Percentiles rank a stretch among this genome's conserved stretches.
Conservation (phyloP, 331 rosid species). For the Pyrus hybrid region DNA sequence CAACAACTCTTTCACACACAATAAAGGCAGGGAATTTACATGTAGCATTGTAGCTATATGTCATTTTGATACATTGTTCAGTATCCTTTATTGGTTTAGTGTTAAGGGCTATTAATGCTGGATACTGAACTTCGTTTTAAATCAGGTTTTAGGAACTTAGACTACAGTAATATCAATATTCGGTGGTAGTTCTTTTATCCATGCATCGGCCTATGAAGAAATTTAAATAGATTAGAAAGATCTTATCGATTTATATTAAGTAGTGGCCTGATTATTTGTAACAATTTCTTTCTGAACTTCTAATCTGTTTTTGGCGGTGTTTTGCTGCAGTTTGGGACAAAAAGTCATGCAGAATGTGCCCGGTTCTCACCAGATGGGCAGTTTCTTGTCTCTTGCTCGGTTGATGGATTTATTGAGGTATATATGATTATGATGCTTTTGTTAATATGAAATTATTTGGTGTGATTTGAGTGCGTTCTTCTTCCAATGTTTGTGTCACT, state of each 20-base stretch:
- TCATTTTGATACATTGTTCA: background rate
- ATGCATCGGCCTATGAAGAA: background rate
- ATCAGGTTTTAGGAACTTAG: background rate
- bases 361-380: slow-evolving; percentile 98
- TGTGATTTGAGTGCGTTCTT: background rate
- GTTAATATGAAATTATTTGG: background rate
- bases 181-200: background rate
- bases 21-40: slow-evolving; percentile 55
- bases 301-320: background rate
- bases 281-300: background rate
- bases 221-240: background rate
- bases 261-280: background rate
- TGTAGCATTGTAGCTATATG: background rate
- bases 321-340: slow-evolving; percentile 69
- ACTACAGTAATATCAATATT: background rate
- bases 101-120: background rate
- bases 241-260: background rate
- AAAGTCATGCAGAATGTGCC: slow-evolving; percentile 97
- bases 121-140: background rate
- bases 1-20: slow-evolving; percentile 85
- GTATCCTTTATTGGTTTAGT: background rate
- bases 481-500: slow-evolving; percentile 8
- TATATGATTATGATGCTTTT: slow-evolving; percentile 3
- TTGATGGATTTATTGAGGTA: slow-evolving; percentile 99
- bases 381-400: slow-evolving; percentile 88